Conservation (phyloP, 768 basidiomycete genomes). For the Botryobasidium botryosum region DNA sequence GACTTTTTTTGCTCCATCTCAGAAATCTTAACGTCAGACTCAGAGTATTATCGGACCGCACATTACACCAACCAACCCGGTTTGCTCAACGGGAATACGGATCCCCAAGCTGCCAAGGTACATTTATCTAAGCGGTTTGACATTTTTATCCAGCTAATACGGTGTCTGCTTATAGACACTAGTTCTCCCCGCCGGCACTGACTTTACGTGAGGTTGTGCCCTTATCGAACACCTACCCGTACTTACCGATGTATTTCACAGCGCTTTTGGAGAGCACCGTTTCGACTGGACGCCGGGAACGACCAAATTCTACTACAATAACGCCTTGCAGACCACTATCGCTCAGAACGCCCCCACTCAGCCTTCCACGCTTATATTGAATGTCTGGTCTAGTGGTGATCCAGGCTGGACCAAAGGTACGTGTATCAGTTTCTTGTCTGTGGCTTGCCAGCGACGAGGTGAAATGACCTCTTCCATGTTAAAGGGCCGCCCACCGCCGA, state of each 20-base stretch:
- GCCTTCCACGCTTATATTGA: conserved; percentile 6
- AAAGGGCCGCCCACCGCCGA: conserved; percentile 13
- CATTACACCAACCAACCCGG: conserved; percentile 14
- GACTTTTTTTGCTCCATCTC: too few species aligned
- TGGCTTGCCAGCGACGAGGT: not conserved
- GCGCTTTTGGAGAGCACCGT: conserved; percentile 12
- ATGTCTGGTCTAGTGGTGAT: conserved; percentile 13
- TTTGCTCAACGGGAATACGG: conserved; percentile 9
- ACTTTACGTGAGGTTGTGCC: conserved; percentile 10
- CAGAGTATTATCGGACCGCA: conserved; percentile 10
- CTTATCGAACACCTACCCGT: not conserved
- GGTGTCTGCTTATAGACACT: too few species aligned
- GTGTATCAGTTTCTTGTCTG: not conserved
- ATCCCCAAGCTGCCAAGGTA: conserved; percentile 10
- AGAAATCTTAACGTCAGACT: conserved; percentile 11
- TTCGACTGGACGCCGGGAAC: conserved; percentile 12
- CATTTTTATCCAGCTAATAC: too few species aligned
- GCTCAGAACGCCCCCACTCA: conserved; percentile 10
- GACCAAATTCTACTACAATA: conserved; percentile 9
- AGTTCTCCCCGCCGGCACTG: conserved; percentile 5
- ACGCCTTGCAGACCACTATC: conserved; percentile 4
- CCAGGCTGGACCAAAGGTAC: conserved; percentile 3
- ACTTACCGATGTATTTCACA: not conserved
- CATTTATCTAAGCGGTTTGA: too few species aligned
- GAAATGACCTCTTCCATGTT: not conserved